Percentiles rank a stretch among this genome's conserved stretches.
These are phyloP conservation scores for Trypanosoma caninum DNA, from an alignment of 208 protist species.

Conservation along the genomic window DNA sequence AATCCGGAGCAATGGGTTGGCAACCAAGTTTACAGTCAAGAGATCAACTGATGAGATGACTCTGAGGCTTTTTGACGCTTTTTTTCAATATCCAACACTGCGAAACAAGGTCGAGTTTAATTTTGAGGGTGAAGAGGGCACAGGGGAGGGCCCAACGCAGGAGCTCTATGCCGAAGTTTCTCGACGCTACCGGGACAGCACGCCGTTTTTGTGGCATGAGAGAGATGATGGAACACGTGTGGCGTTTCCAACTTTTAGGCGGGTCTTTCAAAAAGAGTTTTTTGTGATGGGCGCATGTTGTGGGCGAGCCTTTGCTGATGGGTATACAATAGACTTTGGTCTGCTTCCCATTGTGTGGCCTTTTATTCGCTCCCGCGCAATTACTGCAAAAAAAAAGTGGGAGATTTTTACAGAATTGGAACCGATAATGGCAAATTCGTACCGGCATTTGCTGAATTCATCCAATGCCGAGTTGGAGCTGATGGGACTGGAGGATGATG, in stretches of 20 bases:
- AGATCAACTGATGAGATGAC: conserved; percentile 36
- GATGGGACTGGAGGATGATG: conserved; percentile 51
- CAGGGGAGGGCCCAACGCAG: conserved; percentile 81
- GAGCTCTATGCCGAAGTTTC: conserved; percentile 85
- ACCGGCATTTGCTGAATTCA: conserved; percentile 28
- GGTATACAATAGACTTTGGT: conserved; percentile 63
- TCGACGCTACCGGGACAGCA: conserved; percentile 26
- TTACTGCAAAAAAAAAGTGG: conserved; percentile 6
- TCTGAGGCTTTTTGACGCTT: conserved; percentile 33
- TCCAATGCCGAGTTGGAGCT: conserved; percentile 42
- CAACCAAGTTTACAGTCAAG: conserved; percentile 43
- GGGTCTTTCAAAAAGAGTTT: conserved; percentile 47
- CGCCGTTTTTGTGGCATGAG: conserved; percentile 57
- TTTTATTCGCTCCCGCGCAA: conserved; percentile 26
- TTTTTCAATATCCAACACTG: conserved; percentile 36
- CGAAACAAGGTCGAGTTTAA: conserved; percentile 73
- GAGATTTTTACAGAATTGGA: conserved; percentile 44
- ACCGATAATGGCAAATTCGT: conserved; percentile 45
- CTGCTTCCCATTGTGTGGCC: conserved; percentile 54
- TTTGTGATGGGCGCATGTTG: conserved; percentile 72
- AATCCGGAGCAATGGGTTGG: conserved; percentile 52
- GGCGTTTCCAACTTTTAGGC: conserved; percentile 51
- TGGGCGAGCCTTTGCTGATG: conserved; percentile 70
- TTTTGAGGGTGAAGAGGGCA: conserved; percentile 80
- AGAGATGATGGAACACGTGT: conserved; percentile 50